Evolutionary conservation across 495 filamentous ascomycete species (phyloP), one percentile per base, ranked within the genome.

Genomic region (Friedmanniomyces simplex): DNA sequence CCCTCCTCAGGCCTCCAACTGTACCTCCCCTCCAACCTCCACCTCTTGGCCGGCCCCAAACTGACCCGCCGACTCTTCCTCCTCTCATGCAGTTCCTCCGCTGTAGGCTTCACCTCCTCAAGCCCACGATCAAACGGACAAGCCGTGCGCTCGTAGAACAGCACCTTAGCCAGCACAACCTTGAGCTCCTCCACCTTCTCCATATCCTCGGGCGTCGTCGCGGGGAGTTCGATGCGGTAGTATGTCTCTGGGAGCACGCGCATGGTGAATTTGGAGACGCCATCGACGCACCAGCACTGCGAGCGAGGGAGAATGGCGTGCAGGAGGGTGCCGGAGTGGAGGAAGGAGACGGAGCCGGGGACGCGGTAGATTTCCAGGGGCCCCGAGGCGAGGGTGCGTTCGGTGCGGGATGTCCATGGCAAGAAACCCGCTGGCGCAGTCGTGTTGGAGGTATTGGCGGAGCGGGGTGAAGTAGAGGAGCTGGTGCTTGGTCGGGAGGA

Each of bases 201-300:
- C 34, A 73, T 71, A 55, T 93, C 82, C 24, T 85, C 81, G 0
- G 76, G 69, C 0, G 77, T 77, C 14, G 73, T 71, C 41, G 79
- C 75, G 1, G 89, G 87, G 8, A 96, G 67, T 63, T 96, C 90
- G 62, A 96, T 93, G 43, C 90, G 82, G 76, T 91, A 96, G 66
- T 90, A 95, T 47, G 84, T 83, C 16, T 89, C 81, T 26, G 82
- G 77, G 32, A 87, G 79, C 51, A 93, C 86, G 54, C 88, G 84
- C 58, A 95, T 65, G 6, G 93, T 85, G 63, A 93, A 95, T 58
- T 83, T 89, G 36, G 83, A 84, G 39, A 83, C 81, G 45, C 86
- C 85, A 67, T 95, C 87, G 21, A 96, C 87, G 70, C 87, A 93
- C 90, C 90, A 96, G 59, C 83, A 93, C 67, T 93, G 87, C 20